Base-by-base conservation (phyloP, 1,139 yeast species). In the Pichia sp. region DNA sequence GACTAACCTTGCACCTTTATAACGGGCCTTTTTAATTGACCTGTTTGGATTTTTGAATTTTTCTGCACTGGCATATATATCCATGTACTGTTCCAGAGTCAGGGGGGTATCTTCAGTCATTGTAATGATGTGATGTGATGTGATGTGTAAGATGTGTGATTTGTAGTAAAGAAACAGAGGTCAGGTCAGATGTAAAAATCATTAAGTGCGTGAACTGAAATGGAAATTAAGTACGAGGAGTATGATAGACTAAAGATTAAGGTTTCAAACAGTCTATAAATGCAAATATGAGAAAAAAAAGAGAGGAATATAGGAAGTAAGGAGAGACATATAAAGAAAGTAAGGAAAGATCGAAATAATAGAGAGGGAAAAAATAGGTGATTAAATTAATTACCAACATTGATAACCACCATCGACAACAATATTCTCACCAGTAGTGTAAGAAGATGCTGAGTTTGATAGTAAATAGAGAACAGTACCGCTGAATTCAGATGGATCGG, bases 341-440 rank as follows among this genome's bases (percentile, higher is more conserved):
- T 19, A 29, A 33, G 9, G 11, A 28, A 14, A 25, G 14, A 22
- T 22, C 4, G 25, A 41, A n/a, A 14, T 14, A 36, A 18, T 5
- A 33, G 27, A 6, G 27, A 16, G 7, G 30, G 28, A 9, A 13
- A 4, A 31, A 31, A 14, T 14, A 5, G 6, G n/a, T 10, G 13
- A 10, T 13, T 11, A 11, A 11, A 31, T n/a, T 7, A 19, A 13
- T 59, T 65, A 79, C 80, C 81, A 77, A 54, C 80, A 73, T 54
- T 77, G 75, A 75, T 87, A 87, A 49, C 96, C 96, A 61, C 96
- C 96, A 64, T 88, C 96, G 52, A 88, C 95, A 59, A 85, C 73
- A 60, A 88, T 71, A 69, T 88, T 89, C 62, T 85, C 80, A 59
- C 96, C 96, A 16, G 95, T 88, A 52, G 95, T 81, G 71, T 84